Conservation (phyloP, 2,329 filamentous ascomycete species). For the Didymella lethalis region DNA sequence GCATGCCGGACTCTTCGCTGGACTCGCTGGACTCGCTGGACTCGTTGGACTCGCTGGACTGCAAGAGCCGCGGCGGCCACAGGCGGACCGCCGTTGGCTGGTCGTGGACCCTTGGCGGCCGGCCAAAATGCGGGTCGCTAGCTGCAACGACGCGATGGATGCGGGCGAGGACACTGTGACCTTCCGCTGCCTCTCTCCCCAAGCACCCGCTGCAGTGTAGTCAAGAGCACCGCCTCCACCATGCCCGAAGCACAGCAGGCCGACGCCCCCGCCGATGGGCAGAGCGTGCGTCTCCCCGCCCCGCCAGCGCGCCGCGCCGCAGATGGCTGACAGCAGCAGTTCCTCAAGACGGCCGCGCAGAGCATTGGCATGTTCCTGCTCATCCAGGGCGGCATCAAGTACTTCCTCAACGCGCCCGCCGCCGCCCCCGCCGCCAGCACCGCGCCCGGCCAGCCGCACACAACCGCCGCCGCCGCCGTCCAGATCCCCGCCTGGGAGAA, state of each 20-base stretch:
- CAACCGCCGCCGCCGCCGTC: conserved; percentile 37
- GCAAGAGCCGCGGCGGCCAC: background rate
- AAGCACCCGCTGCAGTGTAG: too few species aligned
- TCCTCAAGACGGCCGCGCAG: conserved; percentile 57
- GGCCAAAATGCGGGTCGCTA: conserved; percentile 1
- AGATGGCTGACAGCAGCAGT: conserved; percentile 34
- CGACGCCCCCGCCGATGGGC: conserved; percentile 32
- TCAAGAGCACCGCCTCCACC: conserved; percentile 4
- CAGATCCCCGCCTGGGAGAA: conserved; percentile 49
- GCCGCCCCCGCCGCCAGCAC: conserved; percentile 4
- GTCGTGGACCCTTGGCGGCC: conserved; percentile 27
- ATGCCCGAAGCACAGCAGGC: conserved; percentile 45
- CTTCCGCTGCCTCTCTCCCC: too few species aligned
- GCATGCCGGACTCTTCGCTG: background rate
- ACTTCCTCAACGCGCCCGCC: conserved; percentile 55
- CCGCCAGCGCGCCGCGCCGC: conserved; percentile 16
- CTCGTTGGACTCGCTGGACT: too few species aligned
- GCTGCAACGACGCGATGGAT: background rate
- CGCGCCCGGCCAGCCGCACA: conserved; percentile 11
- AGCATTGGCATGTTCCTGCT: conserved; percentile 67
- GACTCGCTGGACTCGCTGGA: conserved; percentile 3
- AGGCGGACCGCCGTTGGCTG: conserved; percentile 23
- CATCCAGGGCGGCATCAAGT: conserved; percentile 64
- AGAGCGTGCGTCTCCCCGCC: conserved; percentile 32
- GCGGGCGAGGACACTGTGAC: conserved; percentile 20